These are phyloP conservation scores for Aegilops umbellulata DNA, from an alignment of 176 grass and related monocot species.

Conservation along the genomic window DNA sequence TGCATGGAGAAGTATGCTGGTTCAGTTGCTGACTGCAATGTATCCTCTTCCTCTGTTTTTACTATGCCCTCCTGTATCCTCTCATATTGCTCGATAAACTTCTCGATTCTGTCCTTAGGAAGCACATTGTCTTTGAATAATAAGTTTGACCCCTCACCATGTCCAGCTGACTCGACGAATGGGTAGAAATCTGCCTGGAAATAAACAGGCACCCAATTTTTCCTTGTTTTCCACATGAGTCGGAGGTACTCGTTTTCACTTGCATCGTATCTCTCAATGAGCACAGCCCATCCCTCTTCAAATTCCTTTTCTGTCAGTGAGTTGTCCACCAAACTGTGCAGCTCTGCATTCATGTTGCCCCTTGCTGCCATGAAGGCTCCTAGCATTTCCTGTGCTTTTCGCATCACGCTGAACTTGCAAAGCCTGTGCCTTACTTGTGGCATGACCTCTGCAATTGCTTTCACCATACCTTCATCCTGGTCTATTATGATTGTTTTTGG, in stretches of 20 bases:
- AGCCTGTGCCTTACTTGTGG: neutral
- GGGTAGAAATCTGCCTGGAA: conserved; percentile 17
- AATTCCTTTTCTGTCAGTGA: conserved; percentile 13
- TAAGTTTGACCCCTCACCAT: conserved; percentile 7
- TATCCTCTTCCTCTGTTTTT: conserved; percentile 15
- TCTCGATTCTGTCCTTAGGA: conserved; percentile 18
- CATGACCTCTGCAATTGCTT: conserved; percentile 25
- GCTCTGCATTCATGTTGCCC: neutral
- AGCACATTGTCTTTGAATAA: conserved; percentile 13
- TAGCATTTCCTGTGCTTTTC: conserved; percentile 19
- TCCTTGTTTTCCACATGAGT: conserved; percentile 23
- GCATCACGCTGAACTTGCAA: conserved; percentile 23
- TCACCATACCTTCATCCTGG: conserved; percentile 18
- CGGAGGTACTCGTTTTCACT: conserved; percentile 23
- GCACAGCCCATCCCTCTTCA: conserved; percentile 18
- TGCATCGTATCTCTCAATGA: conserved; percentile 24
- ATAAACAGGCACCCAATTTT: conserved; percentile 34
- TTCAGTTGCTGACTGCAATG: neutral
- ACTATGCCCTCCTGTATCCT: conserved; percentile 12
- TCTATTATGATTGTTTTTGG: conserved; percentile 20
- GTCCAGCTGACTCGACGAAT: conserved; percentile 7
- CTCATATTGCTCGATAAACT: conserved; percentile 19
- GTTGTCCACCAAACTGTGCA: neutral
- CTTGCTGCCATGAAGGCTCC: neutral
- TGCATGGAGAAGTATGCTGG: conserved; percentile 11